Evolutionary conservation across 2,329 filamentous ascomycete genomes (phyloP), one percentile per base, ranked within the genome.

Genomic region (Aspergillus calidoustus): DNA sequence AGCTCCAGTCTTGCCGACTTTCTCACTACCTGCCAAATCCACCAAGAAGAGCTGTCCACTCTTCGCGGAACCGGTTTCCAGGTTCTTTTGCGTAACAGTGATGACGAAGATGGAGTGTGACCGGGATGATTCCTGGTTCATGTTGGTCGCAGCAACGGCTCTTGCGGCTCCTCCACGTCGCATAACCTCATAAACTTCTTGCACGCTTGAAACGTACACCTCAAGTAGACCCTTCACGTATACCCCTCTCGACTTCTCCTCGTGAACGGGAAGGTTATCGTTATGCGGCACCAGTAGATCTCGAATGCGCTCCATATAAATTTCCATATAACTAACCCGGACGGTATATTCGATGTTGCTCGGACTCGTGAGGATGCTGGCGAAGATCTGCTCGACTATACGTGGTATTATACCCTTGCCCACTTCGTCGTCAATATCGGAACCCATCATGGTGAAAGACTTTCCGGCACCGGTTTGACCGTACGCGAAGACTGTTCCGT

Each of bases 71-170:
- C 94, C 94, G 0, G 93, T 97, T 80, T 97, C 94, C 60, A 97
- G 89, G 71, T 98, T 97, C 84, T 98, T 98, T 82, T 98, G 95
- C 15, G 92, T 95, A 70, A 99, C 90, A 48, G 94, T 97, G 73
- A 98, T 90, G 74, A 97, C 92, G 77, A 98, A 97, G 69, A 99
- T 98, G 47, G 95, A 98, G 80, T 99, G 95, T 61, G 95, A 98
- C 70, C 95, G 91, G 52, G 95, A 98, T 1, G 95, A 98, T 76
- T 98, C 95, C 77, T 95, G 91, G 80, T 99, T 99, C 95, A 98
- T 98, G 82, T 98, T 98, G 60, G 95, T 99, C 50, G 94, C 91
- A 34, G 95, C 92, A 31, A 97, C 93, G n/a, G 92, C 91, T 79
- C 95, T 86, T 62, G 93, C 90, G 67, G 89, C 87, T 72, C 93